Evolutionary conservation across 139 green algal genomes (phyloP).

Genomic region (Tetradesmus obliquus): DNA sequence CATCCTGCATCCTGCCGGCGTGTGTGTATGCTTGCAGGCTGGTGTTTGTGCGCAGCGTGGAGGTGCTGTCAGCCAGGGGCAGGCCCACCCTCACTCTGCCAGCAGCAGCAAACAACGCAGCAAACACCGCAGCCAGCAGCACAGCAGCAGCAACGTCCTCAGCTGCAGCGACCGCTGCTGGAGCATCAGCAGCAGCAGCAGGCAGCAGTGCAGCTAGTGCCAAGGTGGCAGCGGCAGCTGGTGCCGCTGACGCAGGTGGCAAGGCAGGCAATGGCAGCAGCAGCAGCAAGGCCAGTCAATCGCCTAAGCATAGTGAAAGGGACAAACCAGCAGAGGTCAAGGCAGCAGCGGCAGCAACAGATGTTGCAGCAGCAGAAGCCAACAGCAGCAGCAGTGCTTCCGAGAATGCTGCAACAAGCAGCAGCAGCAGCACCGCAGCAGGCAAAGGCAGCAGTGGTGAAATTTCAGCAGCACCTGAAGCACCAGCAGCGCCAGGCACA

Average conservation of each 20-base stretch:
- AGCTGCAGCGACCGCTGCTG: neutral
- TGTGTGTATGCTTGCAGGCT: constrained; percentile 48
- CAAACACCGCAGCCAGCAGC: neutral
- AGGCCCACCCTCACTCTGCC: neutral
- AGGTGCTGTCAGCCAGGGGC: constrained; percentile 50
- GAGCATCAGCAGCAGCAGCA: constrained; percentile 23
- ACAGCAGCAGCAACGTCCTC: neutral
- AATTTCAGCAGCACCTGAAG: neutral
- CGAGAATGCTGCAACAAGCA: neutral
- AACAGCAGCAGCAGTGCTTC: neutral
- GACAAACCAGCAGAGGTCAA: neutral
- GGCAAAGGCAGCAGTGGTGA: constrained; percentile 1
- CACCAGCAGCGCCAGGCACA: neutral
- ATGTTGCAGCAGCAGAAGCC: constrained; percentile 11
- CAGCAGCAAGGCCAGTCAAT: constrained; percentile 4
- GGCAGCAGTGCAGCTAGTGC: neutral
- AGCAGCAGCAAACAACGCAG: neutral
- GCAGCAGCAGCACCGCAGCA: neutral
- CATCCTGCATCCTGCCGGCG: neutral
- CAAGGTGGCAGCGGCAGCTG: no score
- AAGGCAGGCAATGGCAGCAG: neutral
- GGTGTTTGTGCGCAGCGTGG: constrained; percentile 61
- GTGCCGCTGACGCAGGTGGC: neutral
- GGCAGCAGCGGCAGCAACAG: neutral
- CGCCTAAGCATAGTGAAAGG: neutral